Base-by-base conservation (phyloP, 495 filamentous ascomycete species). In the Neurospora sp. region DNA sequence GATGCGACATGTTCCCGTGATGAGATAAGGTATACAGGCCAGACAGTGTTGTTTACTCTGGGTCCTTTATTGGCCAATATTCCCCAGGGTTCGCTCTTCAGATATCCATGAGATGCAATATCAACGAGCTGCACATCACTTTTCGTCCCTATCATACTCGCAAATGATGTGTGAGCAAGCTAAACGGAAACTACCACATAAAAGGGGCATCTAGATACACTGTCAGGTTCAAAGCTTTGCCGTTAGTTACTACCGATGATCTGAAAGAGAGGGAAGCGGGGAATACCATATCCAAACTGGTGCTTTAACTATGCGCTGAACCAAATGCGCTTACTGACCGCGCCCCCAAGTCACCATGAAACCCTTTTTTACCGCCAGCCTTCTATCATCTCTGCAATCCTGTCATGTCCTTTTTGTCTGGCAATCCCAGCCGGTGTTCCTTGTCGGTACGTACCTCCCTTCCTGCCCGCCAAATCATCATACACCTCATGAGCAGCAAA, bases 371-470 rank as follows among this genome's bases (percentile, higher is more conserved):
- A 59, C 71, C 43, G 39, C 74, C 70, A 71, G 21, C 38, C 37
- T 39, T 73, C 74, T 34, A 75, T 69, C 2, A 73, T 5, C 10
- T 73, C 69, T 10, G 69, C 69, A 4, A 75, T 54, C 48, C 69
- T 69, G 0, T 39, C 37, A 38, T 66, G 70, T 21, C 73, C 75
- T 39, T 40, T 69, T 38, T 77, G 73, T 45, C 69, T 71, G 4
- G 75, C 75, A 7, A 77, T 17, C 5, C 73, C 75, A 7, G 75
- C 69, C 24, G 75, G 75, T 17, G 73, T 77, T 3, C 75, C 75
- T 36, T 72, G 71, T 4, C 71, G 39, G 54, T 69, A 71, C 15
- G 40, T 69, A 11, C 69, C 59, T 59, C 70, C 62, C 17, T 69
- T 70, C 43, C 54, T 38, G 54, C 71, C 73, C 4, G 69, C 36